Evolutionary conservation across 1,284 basidiomycete species (phyloP).

Genomic region (Leccinum insolens): DNA sequence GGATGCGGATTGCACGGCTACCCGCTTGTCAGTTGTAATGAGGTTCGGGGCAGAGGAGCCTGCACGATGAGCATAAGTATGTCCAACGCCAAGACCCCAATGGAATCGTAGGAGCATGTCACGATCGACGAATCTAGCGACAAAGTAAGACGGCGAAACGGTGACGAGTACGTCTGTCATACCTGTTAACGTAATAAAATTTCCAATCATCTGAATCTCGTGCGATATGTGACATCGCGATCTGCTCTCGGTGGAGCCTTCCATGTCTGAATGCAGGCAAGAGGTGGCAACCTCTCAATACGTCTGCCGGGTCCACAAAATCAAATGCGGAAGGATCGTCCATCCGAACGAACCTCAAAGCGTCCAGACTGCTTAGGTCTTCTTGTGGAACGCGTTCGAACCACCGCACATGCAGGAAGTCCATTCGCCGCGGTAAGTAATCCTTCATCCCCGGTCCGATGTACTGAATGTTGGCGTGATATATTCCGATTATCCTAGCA

Average conservation of each 20-base stretch:
- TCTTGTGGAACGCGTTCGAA: neutral
- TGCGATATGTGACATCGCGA: neutral
- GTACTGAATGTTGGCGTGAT: neutral
- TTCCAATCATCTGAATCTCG: conserved; percentile 1
- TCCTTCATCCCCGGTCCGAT: neutral
- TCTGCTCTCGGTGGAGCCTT: neutral
- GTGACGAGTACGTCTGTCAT: neutral
- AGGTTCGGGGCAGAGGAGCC: neutral
- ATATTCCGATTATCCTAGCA: neutral
- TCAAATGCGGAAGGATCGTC: neutral
- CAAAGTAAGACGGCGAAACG: neutral
- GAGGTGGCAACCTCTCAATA: conserved; percentile 4
- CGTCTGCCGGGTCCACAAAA: neutral
- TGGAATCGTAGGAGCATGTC: conserved; percentile 13
- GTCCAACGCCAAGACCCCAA: conserved; percentile 11
- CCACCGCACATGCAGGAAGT: conserved; percentile 2
- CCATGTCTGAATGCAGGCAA: neutral
- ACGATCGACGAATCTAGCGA: conserved; percentile 12
- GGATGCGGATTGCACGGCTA: neutral
- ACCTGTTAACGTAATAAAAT: conserved; percentile 3
- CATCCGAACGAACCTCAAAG: conserved; percentile 1
- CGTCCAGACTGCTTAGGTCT: neutral
- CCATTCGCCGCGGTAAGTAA: neutral
- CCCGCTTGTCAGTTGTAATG: neutral
- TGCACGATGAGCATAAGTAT: neutral